Percentiles rank a stretch among this genome's conserved stretches.
These are phyloP conservation scores for Cutaneotrichosporon cutaneum DNA, from an alignment of 1,284 basidiomycete genomes.

Conservation along the genomic window DNA sequence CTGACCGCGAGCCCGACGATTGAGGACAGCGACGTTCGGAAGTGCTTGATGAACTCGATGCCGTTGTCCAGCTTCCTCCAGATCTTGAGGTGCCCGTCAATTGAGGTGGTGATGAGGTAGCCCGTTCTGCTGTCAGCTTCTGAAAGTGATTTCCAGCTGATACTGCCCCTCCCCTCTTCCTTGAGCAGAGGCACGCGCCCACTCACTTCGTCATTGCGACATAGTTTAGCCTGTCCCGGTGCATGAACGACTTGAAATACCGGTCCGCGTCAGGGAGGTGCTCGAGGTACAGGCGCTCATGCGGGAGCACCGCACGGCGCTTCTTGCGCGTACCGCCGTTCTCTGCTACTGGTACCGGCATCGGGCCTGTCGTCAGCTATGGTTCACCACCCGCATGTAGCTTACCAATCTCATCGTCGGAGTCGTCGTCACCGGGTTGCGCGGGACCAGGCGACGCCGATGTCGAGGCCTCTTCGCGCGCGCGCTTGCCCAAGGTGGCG, in stretches of 20 bases:
- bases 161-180: not conserved
- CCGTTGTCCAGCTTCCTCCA: conserved; percentile 97
- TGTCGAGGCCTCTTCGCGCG: conserved; percentile 9
- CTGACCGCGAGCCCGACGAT: conserved; percentile 81
- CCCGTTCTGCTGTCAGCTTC: conserved; percentile 63
- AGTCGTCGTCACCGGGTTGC: conserved; percentile 41
- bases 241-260: conserved; percentile 98
- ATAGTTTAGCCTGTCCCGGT: conserved; percentile 87
- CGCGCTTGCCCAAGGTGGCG: conserved; percentile 9
- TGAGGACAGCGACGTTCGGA: conserved; percentile 82
- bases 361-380: conserved; percentile 26
- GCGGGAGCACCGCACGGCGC: conserved; percentile 62
- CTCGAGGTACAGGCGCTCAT: conserved; percentile 82
- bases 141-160: not conserved
- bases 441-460: conserved; percentile 22
- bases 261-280: conserved; percentile 89
- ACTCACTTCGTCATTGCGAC: conserved; percentile 77
- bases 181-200: not conserved
- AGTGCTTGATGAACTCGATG: conserved; percentile 91
- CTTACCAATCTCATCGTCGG: conserved; percentile 51
- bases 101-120: conserved; percentile 89
- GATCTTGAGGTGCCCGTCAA: conserved; percentile 93
- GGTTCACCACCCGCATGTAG: not conserved
- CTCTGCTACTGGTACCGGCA: conserved; percentile 18
- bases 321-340: conserved; percentile 32